Conservation (phyloP, 2,329 filamentous ascomycete species). For the Trichoderma guizhouense region DNA sequence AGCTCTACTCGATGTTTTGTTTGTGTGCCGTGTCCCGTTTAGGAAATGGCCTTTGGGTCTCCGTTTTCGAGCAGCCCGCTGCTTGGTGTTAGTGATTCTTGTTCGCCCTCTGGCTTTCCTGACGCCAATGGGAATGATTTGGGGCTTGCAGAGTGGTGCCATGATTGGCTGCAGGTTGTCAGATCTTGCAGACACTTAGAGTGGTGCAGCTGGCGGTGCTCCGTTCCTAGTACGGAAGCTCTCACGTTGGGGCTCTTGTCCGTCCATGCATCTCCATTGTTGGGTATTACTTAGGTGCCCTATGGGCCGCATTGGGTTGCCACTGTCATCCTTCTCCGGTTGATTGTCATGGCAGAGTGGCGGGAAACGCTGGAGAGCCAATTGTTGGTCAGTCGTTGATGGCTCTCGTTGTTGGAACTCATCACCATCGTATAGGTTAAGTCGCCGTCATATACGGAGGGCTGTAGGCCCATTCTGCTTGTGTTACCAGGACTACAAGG, state of each 20-base stretch:
- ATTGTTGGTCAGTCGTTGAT: neutral
- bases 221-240: conserved; percentile 8
- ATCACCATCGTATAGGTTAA: neutral
- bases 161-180: neutral
- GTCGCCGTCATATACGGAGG: neutral
- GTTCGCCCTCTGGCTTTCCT: neutral
- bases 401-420: neutral
- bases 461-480: neutral
- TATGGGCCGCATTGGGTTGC: conserved; percentile 9
- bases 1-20: conserved; percentile 8
- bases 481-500: neutral
- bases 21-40: conserved; percentile 8
- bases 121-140: neutral
- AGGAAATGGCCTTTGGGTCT: conserved; percentile 9
- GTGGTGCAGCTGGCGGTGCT: neutral
- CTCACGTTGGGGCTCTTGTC: neutral
- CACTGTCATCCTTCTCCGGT: neutral
- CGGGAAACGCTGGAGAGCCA: neutral
- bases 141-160: neutral
- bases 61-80: neutral
- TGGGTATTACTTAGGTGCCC: conserved; percentile 11
- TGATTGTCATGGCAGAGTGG: neutral
- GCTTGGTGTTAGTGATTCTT: neutral
- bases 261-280: conserved; percentile 3
- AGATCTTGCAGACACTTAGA: conserved; percentile 8